phyloP scores from a whole-genome alignment of 1,139 yeast species.

The Geotrichum aggregatum region DNA sequence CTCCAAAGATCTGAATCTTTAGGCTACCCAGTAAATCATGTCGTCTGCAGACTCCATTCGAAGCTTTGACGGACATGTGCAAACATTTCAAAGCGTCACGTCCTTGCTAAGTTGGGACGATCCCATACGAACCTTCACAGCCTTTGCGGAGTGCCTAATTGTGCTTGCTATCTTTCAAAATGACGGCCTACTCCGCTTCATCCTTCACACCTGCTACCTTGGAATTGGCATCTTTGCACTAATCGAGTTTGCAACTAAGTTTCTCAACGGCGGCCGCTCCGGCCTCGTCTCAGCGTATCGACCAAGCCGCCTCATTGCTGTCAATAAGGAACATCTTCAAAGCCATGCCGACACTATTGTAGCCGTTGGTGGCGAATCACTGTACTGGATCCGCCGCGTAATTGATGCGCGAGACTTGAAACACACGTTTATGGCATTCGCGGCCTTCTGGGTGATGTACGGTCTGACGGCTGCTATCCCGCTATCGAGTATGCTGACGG shows the following conservation, averaged over 20 bases:
- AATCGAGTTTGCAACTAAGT: constrained; percentile 38
- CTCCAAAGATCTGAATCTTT: not conserved
- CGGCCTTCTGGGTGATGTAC: constrained; percentile 59
- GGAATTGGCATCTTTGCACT: constrained; percentile 35
- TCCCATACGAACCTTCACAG: constrained; percentile 73
- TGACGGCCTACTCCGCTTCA: constrained; percentile 63
- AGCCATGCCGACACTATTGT: constrained; percentile 35
- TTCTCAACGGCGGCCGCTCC: constrained; percentile 33
- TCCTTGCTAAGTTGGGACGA: constrained; percentile 72
- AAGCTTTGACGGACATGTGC: constrained; percentile 19
- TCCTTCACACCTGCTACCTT: constrained; percentile 50
- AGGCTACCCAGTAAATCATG: constrained; percentile 3
- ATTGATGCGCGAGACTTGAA: constrained; percentile 64
- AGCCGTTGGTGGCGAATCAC: constrained; percentile 31
- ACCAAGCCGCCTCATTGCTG: constrained; percentile 37
- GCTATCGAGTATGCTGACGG: constrained; percentile 59
- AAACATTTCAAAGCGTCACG: constrained; percentile 5
- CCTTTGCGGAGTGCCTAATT: constrained; percentile 61
- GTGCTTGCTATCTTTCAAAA: constrained; percentile 61
- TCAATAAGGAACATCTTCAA: constrained; percentile 35
- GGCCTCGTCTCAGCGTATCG: constrained; percentile 37
- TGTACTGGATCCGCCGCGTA: constrained; percentile 50
- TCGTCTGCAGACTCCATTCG: constrained; percentile 20
- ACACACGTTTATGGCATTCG: constrained; percentile 69
- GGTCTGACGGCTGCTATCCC: constrained; percentile 75